phyloP scores from a whole-genome alignment of 148 eudicot species.

The Tetragonia tetragonoides region DNA sequence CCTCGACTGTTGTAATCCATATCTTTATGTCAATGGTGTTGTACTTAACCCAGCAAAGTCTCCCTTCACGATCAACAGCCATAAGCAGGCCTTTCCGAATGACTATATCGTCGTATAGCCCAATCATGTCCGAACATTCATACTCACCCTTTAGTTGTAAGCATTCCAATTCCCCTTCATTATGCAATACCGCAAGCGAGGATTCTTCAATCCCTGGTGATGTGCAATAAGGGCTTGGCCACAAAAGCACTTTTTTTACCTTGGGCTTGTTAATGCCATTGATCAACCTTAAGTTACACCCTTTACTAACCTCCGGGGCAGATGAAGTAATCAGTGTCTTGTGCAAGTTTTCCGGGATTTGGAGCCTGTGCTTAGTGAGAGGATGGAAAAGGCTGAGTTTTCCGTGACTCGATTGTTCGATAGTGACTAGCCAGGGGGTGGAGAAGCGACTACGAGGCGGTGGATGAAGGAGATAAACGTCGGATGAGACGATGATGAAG shows the following conservation, averaged over 20 bases:
- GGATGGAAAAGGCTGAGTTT: neutral
- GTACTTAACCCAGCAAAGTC: no score
- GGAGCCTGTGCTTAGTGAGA: neutral
- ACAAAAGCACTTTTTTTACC: neutral
- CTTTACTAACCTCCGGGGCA: neutral
- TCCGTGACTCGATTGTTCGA: neutral
- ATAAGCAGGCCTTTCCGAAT: neutral
- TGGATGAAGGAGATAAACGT: neutral
- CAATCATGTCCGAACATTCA: neutral
- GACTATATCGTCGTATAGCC: slow-evolving; percentile 14
- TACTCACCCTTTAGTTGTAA: neutral
- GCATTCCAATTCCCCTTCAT: neutral
- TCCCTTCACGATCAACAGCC: slow-evolving; percentile 9
- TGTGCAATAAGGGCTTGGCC: neutral
- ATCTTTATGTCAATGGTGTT: no score
- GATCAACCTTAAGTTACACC: neutral
- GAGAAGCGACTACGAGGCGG: no score
- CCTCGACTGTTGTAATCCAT: neutral
- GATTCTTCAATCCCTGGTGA: neutral
- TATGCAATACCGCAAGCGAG: neutral
- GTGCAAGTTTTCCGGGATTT: neutral
- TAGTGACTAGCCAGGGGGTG: neutral
- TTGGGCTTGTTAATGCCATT: no score
- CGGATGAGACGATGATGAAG: neutral
- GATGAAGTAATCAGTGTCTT: neutral